These are phyloP conservation scores for Microdochium paspali DNA, from an alignment of 2,329 filamentous ascomycete genomes.

Conservation along the genomic window DNA sequence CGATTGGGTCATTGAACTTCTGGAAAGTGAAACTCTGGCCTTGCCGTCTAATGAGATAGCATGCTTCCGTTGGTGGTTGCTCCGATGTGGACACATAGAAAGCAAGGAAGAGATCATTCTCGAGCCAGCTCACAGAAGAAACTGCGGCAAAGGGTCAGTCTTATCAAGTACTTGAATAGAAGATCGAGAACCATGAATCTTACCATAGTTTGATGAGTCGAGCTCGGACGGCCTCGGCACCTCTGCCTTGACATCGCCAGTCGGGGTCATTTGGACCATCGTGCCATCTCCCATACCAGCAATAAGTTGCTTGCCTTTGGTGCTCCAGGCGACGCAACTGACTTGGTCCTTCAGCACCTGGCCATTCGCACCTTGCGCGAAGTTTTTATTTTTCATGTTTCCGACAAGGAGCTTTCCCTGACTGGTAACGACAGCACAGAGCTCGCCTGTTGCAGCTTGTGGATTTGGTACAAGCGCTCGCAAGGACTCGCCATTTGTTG, in stretches of 20 bases:
- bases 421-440: slow-evolving; percentile 72
- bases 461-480: slow-evolving; percentile 76
- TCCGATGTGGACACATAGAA: slow-evolving; percentile 62
- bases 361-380: slow-evolving; percentile 51
- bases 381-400: slow-evolving; percentile 59
- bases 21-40: slow-evolving; percentile 59
- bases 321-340: slow-evolving; percentile 84
- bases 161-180: background rate
- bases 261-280: slow-evolving; percentile 72
- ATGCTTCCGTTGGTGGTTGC: slow-evolving; percentile 55
- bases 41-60: slow-evolving; percentile 68
- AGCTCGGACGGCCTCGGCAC: slow-evolving; percentile 70
- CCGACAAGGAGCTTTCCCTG: slow-evolving; percentile 78
- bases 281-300: slow-evolving; percentile 77
- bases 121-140: slow-evolving; percentile 77
- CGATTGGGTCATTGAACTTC: slow-evolving; percentile 65
- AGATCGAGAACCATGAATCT: slow-evolving; percentile 16
- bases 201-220: slow-evolving; percentile 56
- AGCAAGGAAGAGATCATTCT: slow-evolving; percentile 75
- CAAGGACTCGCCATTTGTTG: slow-evolving; percentile 65
- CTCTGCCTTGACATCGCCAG: slow-evolving; percentile 65
- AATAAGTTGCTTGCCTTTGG: slow-evolving; percentile 83
- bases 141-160: slow-evolving; percentile 37
- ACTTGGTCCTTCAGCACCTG: slow-evolving; percentile 61
- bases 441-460: slow-evolving; percentile 57